phyloP scores from a whole-genome alignment of 2,329 filamentous ascomycete genomes.

The Onygenales sp. region DNA sequence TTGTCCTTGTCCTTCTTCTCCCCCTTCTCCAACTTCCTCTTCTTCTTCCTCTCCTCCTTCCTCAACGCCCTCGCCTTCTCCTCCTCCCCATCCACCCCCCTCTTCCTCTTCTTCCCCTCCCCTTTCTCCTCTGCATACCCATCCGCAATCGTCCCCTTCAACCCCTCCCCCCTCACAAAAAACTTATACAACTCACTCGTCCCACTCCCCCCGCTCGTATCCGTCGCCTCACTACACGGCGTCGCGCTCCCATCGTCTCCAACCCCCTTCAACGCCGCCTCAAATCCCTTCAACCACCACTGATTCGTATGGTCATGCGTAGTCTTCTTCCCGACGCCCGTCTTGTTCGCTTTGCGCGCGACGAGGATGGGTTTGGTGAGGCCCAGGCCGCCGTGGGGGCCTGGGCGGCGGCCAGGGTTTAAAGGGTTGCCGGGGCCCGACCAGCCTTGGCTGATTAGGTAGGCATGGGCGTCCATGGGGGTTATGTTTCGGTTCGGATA shows the following conservation, averaged over 20 bases:
- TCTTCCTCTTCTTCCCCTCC: conserved; percentile 20
- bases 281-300: conserved; percentile 96
- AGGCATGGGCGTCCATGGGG: conserved; percentile 71
- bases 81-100: conserved; percentile 25
- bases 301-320: conserved; percentile 60
- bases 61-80: conserved; percentile 5
- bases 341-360: conserved; percentile 69
- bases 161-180: conserved; percentile 72
- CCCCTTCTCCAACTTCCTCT: conserved; percentile 13
- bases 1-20: conserved; percentile 3
- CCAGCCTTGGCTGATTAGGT: conserved; percentile 83
- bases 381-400: conserved; percentile 56
- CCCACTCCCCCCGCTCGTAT: conserved; percentile 34
- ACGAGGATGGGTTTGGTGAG: conserved; percentile 76
- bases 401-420: conserved; percentile 49
- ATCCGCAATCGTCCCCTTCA: conserved; percentile 56
- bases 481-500: no score
- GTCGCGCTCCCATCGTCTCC: conserved; percentile 50
- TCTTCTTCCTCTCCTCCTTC: conserved; percentile 3
- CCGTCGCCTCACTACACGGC: conserved; percentile 46
- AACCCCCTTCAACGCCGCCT: conserved; percentile 75
- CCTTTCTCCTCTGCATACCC: conserved; percentile 11
- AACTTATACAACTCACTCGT: conserved; percentile 59
- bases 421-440: conserved; percentile 79
- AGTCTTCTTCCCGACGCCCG: conserved; percentile 72